These are phyloP conservation scores for Tulasnella sp. DNA, from an alignment of 768 basidiomycete genomes.

Conservation along the genomic window DNA sequence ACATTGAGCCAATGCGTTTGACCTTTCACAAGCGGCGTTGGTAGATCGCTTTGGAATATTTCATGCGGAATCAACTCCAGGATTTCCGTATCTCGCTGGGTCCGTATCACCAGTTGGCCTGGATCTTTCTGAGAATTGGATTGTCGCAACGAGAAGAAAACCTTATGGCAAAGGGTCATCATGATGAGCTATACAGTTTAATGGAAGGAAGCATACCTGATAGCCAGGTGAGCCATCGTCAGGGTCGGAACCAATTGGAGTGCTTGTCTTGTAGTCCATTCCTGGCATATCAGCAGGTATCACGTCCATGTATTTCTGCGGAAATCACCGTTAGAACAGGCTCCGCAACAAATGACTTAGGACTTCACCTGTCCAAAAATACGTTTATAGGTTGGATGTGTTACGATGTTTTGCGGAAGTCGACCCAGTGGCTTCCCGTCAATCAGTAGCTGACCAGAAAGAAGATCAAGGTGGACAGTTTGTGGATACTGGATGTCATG, in stretches of 20 bases:
- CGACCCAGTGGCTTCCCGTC: slow-evolving; percentile 2
- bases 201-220: background rate
- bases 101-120: background rate
- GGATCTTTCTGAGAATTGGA: too few relatives aligned
- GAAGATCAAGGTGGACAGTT: background rate
- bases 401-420: background rate
- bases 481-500: background rate
- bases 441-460: background rate
- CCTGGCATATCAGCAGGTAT: background rate
- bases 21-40: background rate
- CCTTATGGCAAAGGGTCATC: too few relatives aligned
- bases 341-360: background rate
- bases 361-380: background rate
- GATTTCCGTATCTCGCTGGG: too few relatives aligned
- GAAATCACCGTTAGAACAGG: background rate
- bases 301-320: background rate
- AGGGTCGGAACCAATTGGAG: too few relatives aligned
- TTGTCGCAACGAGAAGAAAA: too few relatives aligned
- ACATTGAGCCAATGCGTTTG: background rate
- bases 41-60: background rate
- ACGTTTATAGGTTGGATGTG: slow-evolving; percentile 4
- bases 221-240: too few relatives aligned
- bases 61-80: background rate
- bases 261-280: slow-evolving; percentile 1
- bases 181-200: too few relatives aligned